Base-by-base conservation (phyloP, 129 eudicot species). In the Scalesia atractyloides region DNA sequence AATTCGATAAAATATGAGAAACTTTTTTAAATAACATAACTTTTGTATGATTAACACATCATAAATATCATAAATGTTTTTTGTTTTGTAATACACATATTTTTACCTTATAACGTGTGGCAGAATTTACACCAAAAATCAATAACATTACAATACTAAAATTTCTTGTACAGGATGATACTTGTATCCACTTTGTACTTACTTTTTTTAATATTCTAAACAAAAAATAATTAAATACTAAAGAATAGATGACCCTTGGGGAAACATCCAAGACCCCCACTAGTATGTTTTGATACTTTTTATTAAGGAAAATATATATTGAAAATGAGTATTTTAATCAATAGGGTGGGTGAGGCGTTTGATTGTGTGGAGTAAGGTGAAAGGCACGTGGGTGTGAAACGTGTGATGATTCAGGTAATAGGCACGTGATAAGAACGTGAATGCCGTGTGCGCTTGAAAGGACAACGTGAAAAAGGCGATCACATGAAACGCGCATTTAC, bases 381-480 rank as follows among this genome's bases (percentile, higher is more conserved):
- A 77, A 62, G 82, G 82, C 82, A 78, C 77, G 82, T 71, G 82
- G 77, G 53, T 66, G 52, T 78, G 77, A 70, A 70, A 78, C 72
- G 77, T 78, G 73, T 78, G 73, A 71, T 15, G 26, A 34, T n/a
- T 78, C 60, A 64, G 68, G 47, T 64, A 41, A 78, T 62, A 63
- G 66, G 64, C 82, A 78, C 82, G 82, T 78, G 82, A 78, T 44
- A 47, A 64, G 77, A 71, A 78, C 82, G 77, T 78, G 77, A 78
- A 64, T 22, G 82, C 77, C 82, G 77, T 78, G 82, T 71, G 60
- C 7, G 61, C 5, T 43, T 78, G 30, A 78, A 71, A 78, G 53
- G 73, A 53, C 82, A 78, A 78, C 77, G 82, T 78, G 82, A 78
- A 78, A 78, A 78, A 78, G 82, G 68, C 41, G 9, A 64, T 64